Conservation (phyloP, 1,284 basidiomycete species). For the Grifola frondosa region DNA sequence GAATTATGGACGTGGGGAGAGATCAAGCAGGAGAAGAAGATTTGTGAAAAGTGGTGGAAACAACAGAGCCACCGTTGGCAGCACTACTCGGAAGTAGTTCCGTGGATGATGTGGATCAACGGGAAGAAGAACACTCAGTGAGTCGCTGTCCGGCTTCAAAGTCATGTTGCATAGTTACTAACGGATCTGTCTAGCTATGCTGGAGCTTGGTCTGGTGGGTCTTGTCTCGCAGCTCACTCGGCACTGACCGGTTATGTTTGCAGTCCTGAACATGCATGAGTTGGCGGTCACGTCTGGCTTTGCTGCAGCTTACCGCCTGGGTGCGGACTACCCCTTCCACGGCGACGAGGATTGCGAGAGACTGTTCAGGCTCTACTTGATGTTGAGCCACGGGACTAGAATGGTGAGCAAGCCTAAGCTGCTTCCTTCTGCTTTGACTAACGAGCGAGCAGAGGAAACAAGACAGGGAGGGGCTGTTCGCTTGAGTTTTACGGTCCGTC, state of each 20-base stretch:
- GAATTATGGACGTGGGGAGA: slow-evolving; percentile 53
- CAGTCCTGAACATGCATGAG: slow-evolving; percentile 54
- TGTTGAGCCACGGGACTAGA: slow-evolving; percentile 35
- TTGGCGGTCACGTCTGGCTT: slow-evolving; percentile 60
- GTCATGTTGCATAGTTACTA: slow-evolving; percentile 17
- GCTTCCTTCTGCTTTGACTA: neutral
- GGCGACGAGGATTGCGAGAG: slow-evolving; percentile 43
- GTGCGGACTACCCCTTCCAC: slow-evolving; percentile 49
- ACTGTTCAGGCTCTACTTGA: slow-evolving; percentile 49
- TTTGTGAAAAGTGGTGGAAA: slow-evolving; percentile 62
- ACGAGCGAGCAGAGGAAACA: slow-evolving; percentile 16
- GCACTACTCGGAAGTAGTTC: slow-evolving; percentile 56
- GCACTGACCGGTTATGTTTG: slow-evolving; percentile 4
- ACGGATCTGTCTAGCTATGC: slow-evolving; percentile 28
- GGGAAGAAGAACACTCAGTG: slow-evolving; percentile 47
- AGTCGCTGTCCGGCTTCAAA: slow-evolving; percentile 31
- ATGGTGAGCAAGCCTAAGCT: slow-evolving; percentile 28
- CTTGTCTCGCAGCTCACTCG: slow-evolving; percentile 1
- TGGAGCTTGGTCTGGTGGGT: slow-evolving; percentile 39
- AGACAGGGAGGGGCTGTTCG: slow-evolving; percentile 19
- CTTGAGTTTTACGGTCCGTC: too few relatives aligned
- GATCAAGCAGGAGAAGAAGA: slow-evolving; percentile 48
- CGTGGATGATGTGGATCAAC: slow-evolving; percentile 63
- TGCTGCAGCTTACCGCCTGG: slow-evolving; percentile 56
- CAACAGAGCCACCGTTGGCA: slow-evolving; percentile 61